Conservation (phyloP, 1,139 yeast species). For the Yamadazyma triangularis region DNA sequence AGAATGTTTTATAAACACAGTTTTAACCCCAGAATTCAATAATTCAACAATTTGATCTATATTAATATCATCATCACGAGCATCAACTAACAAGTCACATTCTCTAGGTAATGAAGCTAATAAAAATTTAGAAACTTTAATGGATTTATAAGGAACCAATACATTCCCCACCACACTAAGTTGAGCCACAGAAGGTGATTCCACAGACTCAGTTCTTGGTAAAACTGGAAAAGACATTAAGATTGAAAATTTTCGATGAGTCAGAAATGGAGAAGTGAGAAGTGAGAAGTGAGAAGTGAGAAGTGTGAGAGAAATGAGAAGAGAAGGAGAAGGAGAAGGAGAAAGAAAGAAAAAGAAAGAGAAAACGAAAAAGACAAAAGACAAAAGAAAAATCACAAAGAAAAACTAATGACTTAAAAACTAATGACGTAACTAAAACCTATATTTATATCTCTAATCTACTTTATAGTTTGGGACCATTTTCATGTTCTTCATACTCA, state of each 20-base stretch:
- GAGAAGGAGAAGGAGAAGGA: not conserved
- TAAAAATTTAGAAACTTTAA: constrained; percentile 31
- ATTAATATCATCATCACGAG: constrained; percentile 15
- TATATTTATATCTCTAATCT: no score
- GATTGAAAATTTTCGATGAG: not conserved
- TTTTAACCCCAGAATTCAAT: constrained; percentile 64
- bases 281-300: not conserved
- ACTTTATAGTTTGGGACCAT: no score
- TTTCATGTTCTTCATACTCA: constrained; percentile 1
- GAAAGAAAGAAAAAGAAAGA: no score
- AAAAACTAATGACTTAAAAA: no score
- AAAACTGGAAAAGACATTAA: constrained; percentile 45
- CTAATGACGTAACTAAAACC: no score
- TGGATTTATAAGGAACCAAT: constrained; percentile 27
- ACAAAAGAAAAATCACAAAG: no score
- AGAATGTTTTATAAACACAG: constrained; percentile 40
- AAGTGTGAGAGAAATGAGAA: not conserved
- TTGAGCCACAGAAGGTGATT: constrained; percentile 18
- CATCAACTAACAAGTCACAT: constrained; percentile 33
- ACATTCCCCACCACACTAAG: constrained; percentile 37
- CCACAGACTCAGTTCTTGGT: constrained; percentile 28
- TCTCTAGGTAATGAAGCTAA: constrained; percentile 29
- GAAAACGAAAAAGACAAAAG: no score
- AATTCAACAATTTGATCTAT: constrained; percentile 48
- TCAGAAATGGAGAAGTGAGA: not conserved